Base-by-base conservation (phyloP, 805 yeast genomes). In the Lachancea cidri region DNA sequence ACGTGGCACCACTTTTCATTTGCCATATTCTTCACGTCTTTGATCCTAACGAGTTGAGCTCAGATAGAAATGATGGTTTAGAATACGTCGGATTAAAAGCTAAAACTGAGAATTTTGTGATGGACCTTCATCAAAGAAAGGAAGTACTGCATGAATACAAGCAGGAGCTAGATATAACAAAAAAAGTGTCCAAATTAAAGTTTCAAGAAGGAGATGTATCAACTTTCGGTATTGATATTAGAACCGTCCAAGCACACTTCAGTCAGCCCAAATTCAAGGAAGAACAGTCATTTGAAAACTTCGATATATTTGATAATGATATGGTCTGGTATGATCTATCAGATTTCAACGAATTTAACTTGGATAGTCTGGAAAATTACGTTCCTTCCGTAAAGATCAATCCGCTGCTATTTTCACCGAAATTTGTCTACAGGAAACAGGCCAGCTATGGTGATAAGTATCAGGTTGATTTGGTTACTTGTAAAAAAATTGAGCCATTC, bases 61-160 rank as follows among this genome's bases (percentile, higher is more conserved):
- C 43, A 4, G 11, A 11, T 7, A 48, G 43, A 29, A 48, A 47
- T 20, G 52, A 53, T 7, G 14, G 25, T 24, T 57, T 71, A 14
- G 76, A 77, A 17, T 75, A 74, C 54, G 75, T 84, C 18, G 98
- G 98, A 6, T 45, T 89, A 17, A 83, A 85, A 55, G 79, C 76
- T 4, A 76, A 74, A 42, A 67, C 80, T 1, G 72, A 72, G 14
- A 62, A 66, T 3, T 78, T 83, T 45, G 61, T 70, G 9, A 65
- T 84, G 67, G 93, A 84, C 52, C 55, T 81, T 31, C 93, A 84
- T 51, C 87, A 82, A 52, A 58, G 76, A 39, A 74, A 71, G 48
- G 78, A 79, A 45, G 58, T 68, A 3, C 49, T 70, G 29, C 62
- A 67, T 14, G 70, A 71, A 36, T 70, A 55, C 42, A 73, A 70